Base-by-base conservation (phyloP, 169 alveolate species). In the Cryptosporidium canis region DNA sequence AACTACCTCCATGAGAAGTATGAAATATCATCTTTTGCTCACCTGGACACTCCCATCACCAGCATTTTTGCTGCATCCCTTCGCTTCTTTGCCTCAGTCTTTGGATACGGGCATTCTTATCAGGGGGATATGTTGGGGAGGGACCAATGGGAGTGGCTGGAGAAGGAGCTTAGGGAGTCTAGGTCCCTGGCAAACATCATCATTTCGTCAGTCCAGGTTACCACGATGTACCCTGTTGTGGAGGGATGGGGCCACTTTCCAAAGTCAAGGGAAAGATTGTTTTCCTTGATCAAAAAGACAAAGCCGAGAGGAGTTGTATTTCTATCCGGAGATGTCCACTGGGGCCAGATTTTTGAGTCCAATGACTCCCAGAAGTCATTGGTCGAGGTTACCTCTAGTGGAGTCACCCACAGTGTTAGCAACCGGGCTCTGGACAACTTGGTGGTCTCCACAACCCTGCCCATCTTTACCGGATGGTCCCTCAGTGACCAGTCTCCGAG, bases 101-200 rank as follows among this genome's bases (percentile, higher is more conserved):
- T 77, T 44, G 87, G 87, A 0, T 77, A 43, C 24, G 87, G 87
- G 24, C 55, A 61, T 58, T 66, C 92, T 39, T 94, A 94, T 85
- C 65, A 66, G 21, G 97, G 96, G 31, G 98, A 95, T 71, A 83
- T 94, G 31, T 66, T 95, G 85, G 98, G 98, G 8, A 93, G 91
- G 47, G 97, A 93, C 47, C 98, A 95, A 82, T 95, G 98, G 98
- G 33, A 70, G 39, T 95, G 98, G 98, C 90, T 95, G 14, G 95
- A 95, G 84, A 91, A 91, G 27, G 97, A 95, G 67, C 93, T 95
- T 18, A 85, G 92, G 66, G 85, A 95, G 68, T 95, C 97, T 41
- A 85, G 87, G 2, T 96, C 98, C 2, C 92, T 83, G 27, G 93
- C 95, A 12, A 96, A 95, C 44, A 85, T 95, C n/a, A 83, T 95